Percentiles rank a stretch among this genome's conserved stretches.
Evolutionary conservation across 2,329 filamentous ascomycete genomes (phyloP).

Genomic region (Ascochyta clinopodiicola): DNA sequence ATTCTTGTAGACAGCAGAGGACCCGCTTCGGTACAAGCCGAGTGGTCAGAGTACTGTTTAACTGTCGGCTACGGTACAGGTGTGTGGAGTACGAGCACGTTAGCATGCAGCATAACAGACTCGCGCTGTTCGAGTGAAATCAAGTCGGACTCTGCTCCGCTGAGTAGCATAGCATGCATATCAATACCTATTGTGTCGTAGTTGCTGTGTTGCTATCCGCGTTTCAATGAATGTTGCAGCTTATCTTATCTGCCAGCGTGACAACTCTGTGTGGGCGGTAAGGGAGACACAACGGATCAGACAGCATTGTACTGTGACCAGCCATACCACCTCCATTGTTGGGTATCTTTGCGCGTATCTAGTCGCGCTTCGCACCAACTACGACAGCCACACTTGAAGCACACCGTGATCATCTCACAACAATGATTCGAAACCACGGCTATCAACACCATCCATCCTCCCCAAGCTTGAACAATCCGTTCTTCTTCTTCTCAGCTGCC

Average conservation of each 20-base stretch:
- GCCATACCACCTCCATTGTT: too few relatives aligned
- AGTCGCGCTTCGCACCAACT: too few relatives aligned
- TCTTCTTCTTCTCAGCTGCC: constrained; percentile 67
- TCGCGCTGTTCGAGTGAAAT: not conserved
- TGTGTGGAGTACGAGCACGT: not conserved
- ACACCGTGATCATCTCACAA: too few relatives aligned
- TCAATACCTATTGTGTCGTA: not conserved
- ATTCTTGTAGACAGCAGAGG: not conserved
- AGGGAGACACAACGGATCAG: too few relatives aligned
- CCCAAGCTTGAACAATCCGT: constrained; percentile 59
- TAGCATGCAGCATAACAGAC: not conserved
- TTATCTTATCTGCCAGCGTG: too few relatives aligned
- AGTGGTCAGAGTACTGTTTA: not conserved
- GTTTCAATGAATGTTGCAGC: not conserved
- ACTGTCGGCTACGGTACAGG: not conserved
- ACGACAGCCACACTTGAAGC: too few relatives aligned
- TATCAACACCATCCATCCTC: constrained; percentile 28
- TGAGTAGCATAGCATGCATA: not conserved
- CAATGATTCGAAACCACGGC: not conserved
- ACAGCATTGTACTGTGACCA: too few relatives aligned
- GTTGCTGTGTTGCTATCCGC: not conserved
- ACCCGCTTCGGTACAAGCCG: not conserved
- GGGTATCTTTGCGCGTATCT: too few relatives aligned
- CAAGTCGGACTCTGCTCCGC: not conserved
- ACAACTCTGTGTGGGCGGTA: too few relatives aligned